Percentiles rank a stretch among this genome's conserved stretches.
These are phyloP conservation scores for Balansia obtecta DNA, from an alignment of 2,329 filamentous ascomycete species.

Conservation along the genomic window DNA sequence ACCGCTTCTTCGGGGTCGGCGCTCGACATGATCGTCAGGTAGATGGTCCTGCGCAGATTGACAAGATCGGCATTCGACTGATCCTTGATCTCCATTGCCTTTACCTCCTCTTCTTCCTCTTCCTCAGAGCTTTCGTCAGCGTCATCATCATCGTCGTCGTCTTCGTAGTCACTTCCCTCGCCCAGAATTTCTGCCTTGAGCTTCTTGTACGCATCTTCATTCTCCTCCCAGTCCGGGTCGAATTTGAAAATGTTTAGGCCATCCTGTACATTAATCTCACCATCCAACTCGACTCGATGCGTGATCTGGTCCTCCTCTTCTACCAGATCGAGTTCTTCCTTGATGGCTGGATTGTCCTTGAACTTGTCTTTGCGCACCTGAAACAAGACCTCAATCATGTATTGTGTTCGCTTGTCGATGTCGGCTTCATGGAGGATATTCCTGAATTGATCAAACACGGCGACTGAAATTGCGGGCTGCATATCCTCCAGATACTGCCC, in stretches of 20 bases:
- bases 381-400: conserved; percentile 97
- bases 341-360: conserved; percentile 84
- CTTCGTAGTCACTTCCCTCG: conserved; percentile 77
- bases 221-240: conserved; percentile 77
- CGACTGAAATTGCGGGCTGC: conserved; percentile 75
- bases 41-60: conserved; percentile 86
- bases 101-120: conserved; percentile 65
- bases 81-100: conserved; percentile 90
- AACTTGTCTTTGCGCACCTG: conserved; percentile 94
- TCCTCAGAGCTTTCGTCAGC: conserved; percentile 53
- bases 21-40: conserved; percentile 94
- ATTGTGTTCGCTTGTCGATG: conserved; percentile 97
- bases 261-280: conserved; percentile 75
- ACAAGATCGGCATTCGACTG: conserved; percentile 94
- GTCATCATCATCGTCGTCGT: conserved; percentile 42
- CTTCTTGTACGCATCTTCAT: conserved; percentile 81
- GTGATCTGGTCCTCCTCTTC: conserved; percentile 98
- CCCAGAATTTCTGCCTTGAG: conserved; percentile 90
- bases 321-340: conserved; percentile 86
- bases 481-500: conserved; percentile 93
- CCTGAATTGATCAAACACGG: conserved; percentile 91
- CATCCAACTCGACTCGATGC: conserved; percentile 70
- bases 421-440: conserved; percentile 92
- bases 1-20: conserved; percentile 94
- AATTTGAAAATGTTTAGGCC: conserved; percentile 91